These are phyloP conservation scores for Hymenoscyphus occultus DNA, from an alignment of 2,329 filamentous ascomycete genomes.

Conservation along the genomic window DNA sequence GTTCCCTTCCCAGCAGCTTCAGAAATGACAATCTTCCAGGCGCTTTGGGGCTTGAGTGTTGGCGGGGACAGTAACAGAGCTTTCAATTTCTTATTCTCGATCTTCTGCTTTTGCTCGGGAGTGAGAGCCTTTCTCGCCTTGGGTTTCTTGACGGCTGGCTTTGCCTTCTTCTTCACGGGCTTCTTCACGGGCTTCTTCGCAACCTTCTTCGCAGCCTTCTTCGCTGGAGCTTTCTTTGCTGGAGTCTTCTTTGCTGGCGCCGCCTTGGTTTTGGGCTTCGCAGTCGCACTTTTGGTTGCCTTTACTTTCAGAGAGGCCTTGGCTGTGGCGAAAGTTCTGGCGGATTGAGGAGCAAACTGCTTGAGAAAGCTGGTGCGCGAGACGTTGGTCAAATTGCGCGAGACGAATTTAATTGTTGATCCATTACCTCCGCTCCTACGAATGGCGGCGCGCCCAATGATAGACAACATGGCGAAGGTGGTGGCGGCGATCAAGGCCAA, in stretches of 20 bases:
- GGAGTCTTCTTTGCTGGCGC: constrained; percentile 7
- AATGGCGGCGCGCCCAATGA: constrained; percentile 34
- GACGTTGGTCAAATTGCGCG: background rate
- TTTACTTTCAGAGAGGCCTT: constrained; percentile 6
- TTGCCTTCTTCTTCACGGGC: constrained; percentile 29
- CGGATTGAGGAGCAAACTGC: constrained; percentile 10
- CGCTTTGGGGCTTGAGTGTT: constrained; percentile 35
- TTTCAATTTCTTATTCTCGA: constrained; percentile 30
- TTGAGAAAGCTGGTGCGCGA: background rate
- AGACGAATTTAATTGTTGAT: constrained; percentile 28
- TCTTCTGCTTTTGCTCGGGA: constrained; percentile 32
- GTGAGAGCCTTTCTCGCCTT: constrained; percentile 34
- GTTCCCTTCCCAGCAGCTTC: background rate
- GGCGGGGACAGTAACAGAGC: constrained; percentile 33
- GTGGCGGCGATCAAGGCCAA: background rate
- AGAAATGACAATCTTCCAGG: constrained; percentile 24
- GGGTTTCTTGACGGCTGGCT: constrained; percentile 21
- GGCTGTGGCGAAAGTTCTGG: constrained; percentile 30
- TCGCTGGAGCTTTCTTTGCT: constrained; percentile 8
- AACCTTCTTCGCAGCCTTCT: constrained; percentile 11
- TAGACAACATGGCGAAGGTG: constrained; percentile 33
- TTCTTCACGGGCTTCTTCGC: constrained; percentile 29
- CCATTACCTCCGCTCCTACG: constrained; percentile 28
- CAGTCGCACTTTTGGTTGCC: constrained; percentile 17
- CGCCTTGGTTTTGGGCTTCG: constrained; percentile 14